Percentiles rank a stretch among this genome's conserved stretches.
Evolutionary conservation across 2,329 filamentous ascomycete species (phyloP).

Genomic region (Aspergillus spinulosporus): DNA sequence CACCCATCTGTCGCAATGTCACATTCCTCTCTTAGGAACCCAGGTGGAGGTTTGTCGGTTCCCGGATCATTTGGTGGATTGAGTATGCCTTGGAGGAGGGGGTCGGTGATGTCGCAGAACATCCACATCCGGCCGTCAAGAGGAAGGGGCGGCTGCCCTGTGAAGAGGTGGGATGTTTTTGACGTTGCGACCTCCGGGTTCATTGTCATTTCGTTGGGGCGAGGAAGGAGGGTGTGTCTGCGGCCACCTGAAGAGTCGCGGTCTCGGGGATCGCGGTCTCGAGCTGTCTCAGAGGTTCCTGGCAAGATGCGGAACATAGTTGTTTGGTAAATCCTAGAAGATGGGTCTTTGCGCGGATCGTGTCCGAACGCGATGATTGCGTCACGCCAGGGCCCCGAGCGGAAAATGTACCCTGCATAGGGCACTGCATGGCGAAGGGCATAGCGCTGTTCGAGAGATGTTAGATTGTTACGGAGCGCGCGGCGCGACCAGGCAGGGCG

Average conservation of each 20-base stretch:
- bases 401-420: constrained; percentile 89
- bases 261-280: neutral
- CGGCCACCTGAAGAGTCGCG: constrained; percentile 21
- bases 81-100: constrained; percentile 67
- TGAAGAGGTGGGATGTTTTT: constrained; percentile 67
- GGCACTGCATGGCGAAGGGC: constrained; percentile 73
- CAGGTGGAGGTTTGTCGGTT: constrained; percentile 55
- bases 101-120: constrained; percentile 86
- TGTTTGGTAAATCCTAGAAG: constrained; percentile 82
- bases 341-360: constrained; percentile 76
- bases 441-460: constrained; percentile 51
- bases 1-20: constrained; percentile 71
- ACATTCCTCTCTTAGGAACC: constrained; percentile 43
- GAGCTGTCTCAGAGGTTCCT: constrained; percentile 33
- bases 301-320: constrained; percentile 74
- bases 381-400: constrained; percentile 88
- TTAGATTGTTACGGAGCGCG: constrained; percentile 72
- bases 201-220: constrained; percentile 18
- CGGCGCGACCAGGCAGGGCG: constrained; percentile 86
- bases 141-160: constrained; percentile 67
- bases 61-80: constrained; percentile 50
- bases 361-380: constrained; percentile 81
- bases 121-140: constrained; percentile 91
- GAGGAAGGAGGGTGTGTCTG: constrained; percentile 29
- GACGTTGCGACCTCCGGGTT: constrained; percentile 12